Evolutionary conservation across 208 protist species (phyloP).

Genomic region (Trypanosoma conorhini): DNA sequence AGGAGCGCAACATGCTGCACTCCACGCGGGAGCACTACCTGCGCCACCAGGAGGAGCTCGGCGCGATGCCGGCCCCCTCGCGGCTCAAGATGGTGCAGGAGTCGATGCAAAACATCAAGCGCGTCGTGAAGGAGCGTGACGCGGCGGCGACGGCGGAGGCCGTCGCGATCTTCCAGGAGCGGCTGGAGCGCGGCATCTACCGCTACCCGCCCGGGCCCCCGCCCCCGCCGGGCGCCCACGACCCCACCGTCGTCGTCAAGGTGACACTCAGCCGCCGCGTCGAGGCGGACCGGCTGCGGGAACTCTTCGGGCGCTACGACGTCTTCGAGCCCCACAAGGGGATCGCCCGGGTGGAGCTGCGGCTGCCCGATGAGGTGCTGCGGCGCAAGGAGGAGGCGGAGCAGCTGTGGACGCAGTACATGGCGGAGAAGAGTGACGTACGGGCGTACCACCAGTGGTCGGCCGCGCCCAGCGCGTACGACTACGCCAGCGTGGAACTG

Average conservation of each 20-base stretch:
- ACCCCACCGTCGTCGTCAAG: constrained; percentile 60
- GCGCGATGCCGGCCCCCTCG: constrained; percentile 87
- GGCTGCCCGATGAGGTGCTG: constrained; percentile 65
- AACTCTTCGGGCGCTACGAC: constrained; percentile 81
- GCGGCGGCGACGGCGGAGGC: constrained; percentile 69
- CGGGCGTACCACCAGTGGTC: constrained; percentile 83
- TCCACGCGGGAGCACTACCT: constrained; percentile 87
- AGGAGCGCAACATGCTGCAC: constrained; percentile 92
- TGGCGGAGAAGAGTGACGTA: constrained; percentile 61
- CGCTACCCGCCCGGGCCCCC: constrained; percentile 87
- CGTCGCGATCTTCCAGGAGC: constrained; percentile 64
- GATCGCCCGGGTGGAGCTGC: constrained; percentile 68
- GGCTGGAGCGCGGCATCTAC: constrained; percentile 70
- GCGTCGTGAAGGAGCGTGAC: constrained; percentile 84
- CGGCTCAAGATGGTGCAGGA: constrained; percentile 81
- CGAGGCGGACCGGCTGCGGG: constrained; percentile 62
- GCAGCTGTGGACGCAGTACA: constrained; percentile 79
- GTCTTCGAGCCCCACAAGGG: constrained; percentile 85
- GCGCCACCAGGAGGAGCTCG: constrained; percentile 89
- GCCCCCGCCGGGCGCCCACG: constrained; percentile 64
- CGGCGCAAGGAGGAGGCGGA: constrained; percentile 75
- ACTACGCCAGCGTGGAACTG: constrained; percentile 74
- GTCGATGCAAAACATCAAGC: constrained; percentile 82
- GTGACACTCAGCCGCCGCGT: constrained; percentile 67
- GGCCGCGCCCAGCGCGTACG: constrained; percentile 52